Base-by-base conservation (phyloP, 352 stramenopile species). In the Pythium volutum region DNA sequence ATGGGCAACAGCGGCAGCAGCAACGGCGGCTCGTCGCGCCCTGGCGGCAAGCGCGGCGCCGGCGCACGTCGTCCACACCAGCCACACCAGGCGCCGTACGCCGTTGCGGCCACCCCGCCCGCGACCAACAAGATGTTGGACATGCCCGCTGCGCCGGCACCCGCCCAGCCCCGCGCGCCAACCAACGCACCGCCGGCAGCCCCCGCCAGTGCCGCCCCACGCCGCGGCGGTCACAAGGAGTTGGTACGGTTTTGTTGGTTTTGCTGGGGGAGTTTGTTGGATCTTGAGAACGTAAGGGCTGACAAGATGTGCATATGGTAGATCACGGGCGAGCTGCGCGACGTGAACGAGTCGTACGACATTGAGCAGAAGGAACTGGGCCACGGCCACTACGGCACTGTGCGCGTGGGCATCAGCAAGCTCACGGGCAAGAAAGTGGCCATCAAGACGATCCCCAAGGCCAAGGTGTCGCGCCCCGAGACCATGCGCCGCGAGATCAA, bases 361-460 rank as follows among this genome's bases (percentile, higher is more conserved):
- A 92, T 95, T 67, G 86, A 93, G 62, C 88, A 93, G 62, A 95
- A 93, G 71, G 86, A 95, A 51, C 66, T 95, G 27, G 86, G 86
- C 55, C 86, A 95, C 54, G 86, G 95, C 20, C 96, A 99, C 77
- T 99, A 99, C 68, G 97, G 97, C 15, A 97, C 98, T 0, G 97
- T 99, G 27, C 87, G 97, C 45, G 96, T 98, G 64, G 98, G 93
- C 52, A 91, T 96, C 69, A 83, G 98, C 77, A 96, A 96, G 48
- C 71, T 85, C 53, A 98, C 88, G 14, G 94, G 95, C 33, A 81
- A 97, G 53, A 95, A 93, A 68, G 96, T 98, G 69, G 97, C 97
- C n/a, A 98, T 99, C 58, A 99, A 99, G 83, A 98, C 94, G 20
- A 99, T 99, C 66, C 82, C 91, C 42, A 99, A 99, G 84, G 82